Evolutionary conservation across 2,329 filamentous ascomycete genomes (phyloP), one percentile per base, ranked within the genome.

Genomic region (Neurospora crassa): DNA sequence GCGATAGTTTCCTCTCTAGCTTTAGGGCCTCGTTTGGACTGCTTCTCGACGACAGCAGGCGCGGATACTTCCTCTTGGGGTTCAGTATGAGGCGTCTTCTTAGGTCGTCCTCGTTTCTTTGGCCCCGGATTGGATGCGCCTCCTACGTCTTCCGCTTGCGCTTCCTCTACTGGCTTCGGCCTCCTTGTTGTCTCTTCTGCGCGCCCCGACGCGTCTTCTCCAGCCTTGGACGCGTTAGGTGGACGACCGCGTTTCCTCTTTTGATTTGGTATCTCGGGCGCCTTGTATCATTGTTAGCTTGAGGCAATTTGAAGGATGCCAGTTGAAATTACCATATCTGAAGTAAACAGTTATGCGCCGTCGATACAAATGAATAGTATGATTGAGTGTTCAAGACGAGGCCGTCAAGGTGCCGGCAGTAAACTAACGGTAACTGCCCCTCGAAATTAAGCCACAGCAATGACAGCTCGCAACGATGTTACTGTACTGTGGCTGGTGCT

Each of bases 171-270:
- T 59, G 37, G 37, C 42, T 67, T 20, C 37, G 47, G 34, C 42
- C 14, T 40, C 59, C 41, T 16, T 47, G 24, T 40, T 69, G 71
- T 45, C 40, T 59, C 41, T 4, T 29, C 10, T 42, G 40, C 67
- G 70, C 70, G 73, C 29, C 40, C 67, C 18, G 77, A 75, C 76
- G 76, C 77, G 78, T 70, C 74, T 24, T 72, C 71, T 3, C 70
- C 67, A 18, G 45, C 67, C 24, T 72, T 73, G 7, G 75, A 76
- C 75, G 78, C 74, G 74, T 69, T 74, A 2, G 75, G 69, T 11
- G 75, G 74, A 24, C 78, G 79, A 70, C 79, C 80, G 74, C 81
- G 81, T 75, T 79, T 80, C 53, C 78, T 76, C 74, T 81, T 81
- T 20, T 78, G 76, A 69, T 77, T 77, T 53, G 77, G 73, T 34